Evolutionary conservation across 163 green algal species (phyloP).

Genomic region (Chlorella variabilis): DNA sequence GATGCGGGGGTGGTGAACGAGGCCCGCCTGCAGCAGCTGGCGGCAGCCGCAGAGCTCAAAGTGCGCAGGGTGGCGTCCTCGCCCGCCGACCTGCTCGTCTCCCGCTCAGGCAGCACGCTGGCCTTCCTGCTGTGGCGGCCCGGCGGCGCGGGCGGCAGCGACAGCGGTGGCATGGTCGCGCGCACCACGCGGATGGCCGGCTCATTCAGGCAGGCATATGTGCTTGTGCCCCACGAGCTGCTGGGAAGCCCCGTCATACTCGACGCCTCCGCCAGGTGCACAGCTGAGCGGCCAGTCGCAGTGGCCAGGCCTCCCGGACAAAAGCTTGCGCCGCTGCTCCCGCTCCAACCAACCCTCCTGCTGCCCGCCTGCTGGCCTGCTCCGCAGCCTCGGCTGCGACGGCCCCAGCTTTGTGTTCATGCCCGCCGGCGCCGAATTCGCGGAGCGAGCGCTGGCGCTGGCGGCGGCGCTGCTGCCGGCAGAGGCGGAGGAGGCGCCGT

Average conservation of each 20-base stretch:
- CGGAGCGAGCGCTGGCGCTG: conserved; percentile 8
- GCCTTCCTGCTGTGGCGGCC: conserved; percentile 26
- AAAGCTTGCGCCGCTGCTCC: too few species aligned
- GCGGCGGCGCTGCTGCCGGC: conserved; percentile 5
- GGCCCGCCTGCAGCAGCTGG: conserved; percentile 7
- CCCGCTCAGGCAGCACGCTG: neutral
- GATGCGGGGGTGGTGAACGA: neutral
- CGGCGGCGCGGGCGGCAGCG: neutral
- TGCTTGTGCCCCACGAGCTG: conserved; percentile 24
- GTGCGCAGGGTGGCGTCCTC: neutral
- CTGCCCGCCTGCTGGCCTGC: neutral
- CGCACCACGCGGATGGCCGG: neutral
- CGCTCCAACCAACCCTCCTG: too few species aligned
- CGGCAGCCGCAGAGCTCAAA: conserved; percentile 1
- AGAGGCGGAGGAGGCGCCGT: neutral
- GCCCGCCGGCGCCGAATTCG: neutral
- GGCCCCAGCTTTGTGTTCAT: conserved; percentile 11
- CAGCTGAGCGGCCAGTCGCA: neutral
- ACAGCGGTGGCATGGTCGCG: neutral
- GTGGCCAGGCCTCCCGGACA: neutral
- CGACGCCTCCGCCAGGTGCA: neutral
- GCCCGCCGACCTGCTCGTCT: conserved; percentile 10
- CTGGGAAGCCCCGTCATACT: neutral
- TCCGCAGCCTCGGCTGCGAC: conserved; percentile 2
- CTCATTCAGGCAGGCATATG: conserved; percentile 11